Percentiles rank a stretch among this genome's conserved stretches.
Conservation (phyloP, 2,329 filamentous ascomycete species). For the Colletotrichum tofieldiae region DNA sequence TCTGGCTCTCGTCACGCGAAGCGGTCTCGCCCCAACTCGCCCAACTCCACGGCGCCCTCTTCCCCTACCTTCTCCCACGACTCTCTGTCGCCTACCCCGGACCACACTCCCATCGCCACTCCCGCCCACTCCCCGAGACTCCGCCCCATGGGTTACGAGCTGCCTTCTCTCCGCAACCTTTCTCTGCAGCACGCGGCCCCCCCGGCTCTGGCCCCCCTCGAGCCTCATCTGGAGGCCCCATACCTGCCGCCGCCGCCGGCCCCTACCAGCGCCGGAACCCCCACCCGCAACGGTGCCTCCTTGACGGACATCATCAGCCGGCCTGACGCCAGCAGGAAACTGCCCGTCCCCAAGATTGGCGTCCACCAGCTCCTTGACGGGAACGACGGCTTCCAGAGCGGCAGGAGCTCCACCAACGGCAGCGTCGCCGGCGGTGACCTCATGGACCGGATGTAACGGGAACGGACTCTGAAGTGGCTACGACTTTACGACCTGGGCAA, state of each 20-base stretch:
- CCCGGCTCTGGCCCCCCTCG: constrained; percentile 72
- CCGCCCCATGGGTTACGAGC: constrained; percentile 83
- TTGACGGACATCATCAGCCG: constrained; percentile 95
- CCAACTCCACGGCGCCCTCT: constrained; percentile 94
- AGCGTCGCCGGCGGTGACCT: constrained; percentile 83
- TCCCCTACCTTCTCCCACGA: constrained; percentile 98
- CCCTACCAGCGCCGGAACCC: constrained; percentile 64
- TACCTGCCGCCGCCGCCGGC: constrained; percentile 61
- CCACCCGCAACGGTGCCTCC: constrained; percentile 78
- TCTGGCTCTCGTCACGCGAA: constrained; percentile 80
- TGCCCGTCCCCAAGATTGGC: constrained; percentile 92
- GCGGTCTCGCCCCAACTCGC: constrained; percentile 92
- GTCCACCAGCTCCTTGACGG: constrained; percentile 87
- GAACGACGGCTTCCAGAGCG: constrained; percentile 77
- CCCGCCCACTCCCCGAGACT: constrained; percentile 95
- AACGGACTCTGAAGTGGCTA: constrained; percentile 47
- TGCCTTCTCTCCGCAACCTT: constrained; percentile 85
- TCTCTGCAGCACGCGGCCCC: constrained; percentile 68
- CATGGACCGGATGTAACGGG: constrained; percentile 66
- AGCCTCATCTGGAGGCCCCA: constrained; percentile 67
- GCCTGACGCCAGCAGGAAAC: constrained; percentile 88
- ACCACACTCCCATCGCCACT: constrained; percentile 98
- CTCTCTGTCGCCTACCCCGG: constrained; percentile 93
- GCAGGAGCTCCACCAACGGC: constrained; percentile 82
- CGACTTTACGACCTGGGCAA: constrained; percentile 58